Evolutionary conservation across 2,329 filamentous ascomycete genomes (phyloP).

Genomic region (Colletotrichum sp.): DNA sequence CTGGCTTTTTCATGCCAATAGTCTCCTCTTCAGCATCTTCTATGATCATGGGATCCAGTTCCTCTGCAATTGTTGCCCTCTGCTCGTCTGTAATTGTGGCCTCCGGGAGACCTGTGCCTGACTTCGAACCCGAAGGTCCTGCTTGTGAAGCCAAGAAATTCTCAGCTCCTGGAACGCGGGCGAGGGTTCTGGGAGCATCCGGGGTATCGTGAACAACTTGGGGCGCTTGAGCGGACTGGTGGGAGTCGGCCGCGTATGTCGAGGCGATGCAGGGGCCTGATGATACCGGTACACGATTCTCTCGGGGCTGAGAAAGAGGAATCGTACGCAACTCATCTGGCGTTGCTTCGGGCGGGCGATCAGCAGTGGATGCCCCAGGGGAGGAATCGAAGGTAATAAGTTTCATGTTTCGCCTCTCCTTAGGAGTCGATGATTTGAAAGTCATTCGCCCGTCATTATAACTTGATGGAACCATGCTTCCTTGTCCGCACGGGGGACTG

Average conservation of each 20-base stretch:
- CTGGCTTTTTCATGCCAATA: not conserved
- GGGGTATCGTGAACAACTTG: not conserved
- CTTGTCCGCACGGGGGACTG: conserved; percentile 29
- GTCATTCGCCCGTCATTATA: not conserved
- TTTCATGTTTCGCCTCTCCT: conserved; percentile 18
- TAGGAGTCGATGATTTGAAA: not conserved
- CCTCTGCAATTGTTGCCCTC: not conserved
- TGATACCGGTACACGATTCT: not conserved
- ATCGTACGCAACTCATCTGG: not conserved
- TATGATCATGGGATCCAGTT: not conserved
- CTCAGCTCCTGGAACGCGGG: not conserved
- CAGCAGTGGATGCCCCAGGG: not conserved
- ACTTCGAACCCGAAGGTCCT: not conserved
- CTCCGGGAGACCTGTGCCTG: not conserved
- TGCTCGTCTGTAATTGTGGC: not conserved
- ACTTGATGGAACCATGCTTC: conserved; percentile 21
- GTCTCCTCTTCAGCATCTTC: not conserved
- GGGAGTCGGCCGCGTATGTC: not conserved
- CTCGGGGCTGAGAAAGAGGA: not conserved
- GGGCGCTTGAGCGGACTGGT: not conserved
- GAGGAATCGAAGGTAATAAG: conserved; percentile 30
- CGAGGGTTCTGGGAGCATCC: not conserved
- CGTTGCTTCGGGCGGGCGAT: not conserved
- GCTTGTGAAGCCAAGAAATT: not conserved
- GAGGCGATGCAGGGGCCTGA: not conserved